These are phyloP conservation scores for Monilinia laxa DNA, from an alignment of 2,329 filamentous ascomycete species.

Conservation along the genomic window DNA sequence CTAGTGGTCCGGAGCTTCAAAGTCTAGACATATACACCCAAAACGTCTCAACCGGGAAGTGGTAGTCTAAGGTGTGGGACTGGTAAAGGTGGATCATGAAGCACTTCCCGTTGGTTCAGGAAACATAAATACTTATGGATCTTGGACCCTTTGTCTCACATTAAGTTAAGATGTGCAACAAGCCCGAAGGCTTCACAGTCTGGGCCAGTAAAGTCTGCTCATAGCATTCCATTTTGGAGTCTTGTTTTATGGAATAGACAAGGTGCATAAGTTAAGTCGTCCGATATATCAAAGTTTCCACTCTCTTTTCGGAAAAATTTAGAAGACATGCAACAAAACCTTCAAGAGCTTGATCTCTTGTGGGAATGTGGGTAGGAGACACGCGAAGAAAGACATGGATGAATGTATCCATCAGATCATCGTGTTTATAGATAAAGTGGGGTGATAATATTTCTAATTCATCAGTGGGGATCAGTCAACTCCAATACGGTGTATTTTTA, in stretches of 20 bases:
- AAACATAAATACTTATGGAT: too few relatives aligned
- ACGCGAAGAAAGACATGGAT: neutral
- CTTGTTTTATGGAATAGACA: neutral
- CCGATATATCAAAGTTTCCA: neutral
- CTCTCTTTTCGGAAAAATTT: neutral
- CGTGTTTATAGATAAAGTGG: neutral
- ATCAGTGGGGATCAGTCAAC: neutral
- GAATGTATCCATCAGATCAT: neutral
- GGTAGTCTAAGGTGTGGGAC: neutral
- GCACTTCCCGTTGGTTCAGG: neutral
- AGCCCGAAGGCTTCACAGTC: neutral
- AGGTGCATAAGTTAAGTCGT: neutral
- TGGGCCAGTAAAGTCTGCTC: neutral
- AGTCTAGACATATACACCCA: neutral
- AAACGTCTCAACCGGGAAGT: neutral
- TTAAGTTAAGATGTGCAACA: conserved; percentile 14
- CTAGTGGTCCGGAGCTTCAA: neutral
- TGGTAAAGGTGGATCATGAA: neutral
- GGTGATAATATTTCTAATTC: neutral
- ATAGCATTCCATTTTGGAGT: neutral
- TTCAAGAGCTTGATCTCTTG: neutral
- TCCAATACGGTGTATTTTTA: neutral
- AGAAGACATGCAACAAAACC: neutral
- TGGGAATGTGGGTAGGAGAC: neutral
- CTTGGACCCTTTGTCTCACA: neutral